Conservation (phyloP, 2,329 filamentous ascomycete species). For the Aspergillus tubingensis region DNA sequence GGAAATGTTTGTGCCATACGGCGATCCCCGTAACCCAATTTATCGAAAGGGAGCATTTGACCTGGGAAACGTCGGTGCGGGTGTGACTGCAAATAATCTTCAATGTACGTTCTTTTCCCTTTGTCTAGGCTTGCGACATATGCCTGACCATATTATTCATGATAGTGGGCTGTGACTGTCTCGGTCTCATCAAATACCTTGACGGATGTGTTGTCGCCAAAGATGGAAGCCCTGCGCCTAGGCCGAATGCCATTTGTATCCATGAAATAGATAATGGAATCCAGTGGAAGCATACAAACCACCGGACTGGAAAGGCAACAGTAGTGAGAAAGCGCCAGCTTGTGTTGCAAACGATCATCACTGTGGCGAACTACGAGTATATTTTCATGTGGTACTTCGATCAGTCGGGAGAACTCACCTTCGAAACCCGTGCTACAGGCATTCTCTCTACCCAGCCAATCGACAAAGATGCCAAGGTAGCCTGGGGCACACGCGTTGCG, state of each 20-base stretch:
- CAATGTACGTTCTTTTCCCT: too few relatives aligned
- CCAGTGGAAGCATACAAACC: conserved; percentile 46
- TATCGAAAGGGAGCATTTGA: too few relatives aligned
- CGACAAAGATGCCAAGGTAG: conserved; percentile 33
- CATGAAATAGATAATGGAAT: conserved; percentile 45
- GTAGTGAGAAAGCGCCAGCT: conserved; percentile 38
- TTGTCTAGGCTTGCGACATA: too few relatives aligned
- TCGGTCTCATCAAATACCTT: conserved; percentile 44
- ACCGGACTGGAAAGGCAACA: conserved; percentile 36
- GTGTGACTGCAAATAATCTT: too few relatives aligned
- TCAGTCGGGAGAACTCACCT: conserved; percentile 43
- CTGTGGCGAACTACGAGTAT: conserved; percentile 49
- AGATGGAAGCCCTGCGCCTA: conserved; percentile 36
- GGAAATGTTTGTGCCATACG: conserved; percentile 51
- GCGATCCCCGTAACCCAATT: conserved; percentile 6
- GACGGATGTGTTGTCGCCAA: conserved; percentile 40
- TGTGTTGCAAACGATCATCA: conserved; percentile 43
- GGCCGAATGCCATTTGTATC: conserved; percentile 47
- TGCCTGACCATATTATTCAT: too few relatives aligned
- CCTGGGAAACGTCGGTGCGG: too few relatives aligned
- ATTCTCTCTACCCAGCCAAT: conserved; percentile 45
- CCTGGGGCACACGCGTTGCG: conserved; percentile 44
- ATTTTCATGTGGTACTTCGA: conserved; percentile 48
- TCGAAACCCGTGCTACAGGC: conserved; percentile 50
- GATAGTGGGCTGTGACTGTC: not conserved